Base-by-base conservation (phyloP, 1,284 basidiomycete species). In the Cerioporus squamosus region DNA sequence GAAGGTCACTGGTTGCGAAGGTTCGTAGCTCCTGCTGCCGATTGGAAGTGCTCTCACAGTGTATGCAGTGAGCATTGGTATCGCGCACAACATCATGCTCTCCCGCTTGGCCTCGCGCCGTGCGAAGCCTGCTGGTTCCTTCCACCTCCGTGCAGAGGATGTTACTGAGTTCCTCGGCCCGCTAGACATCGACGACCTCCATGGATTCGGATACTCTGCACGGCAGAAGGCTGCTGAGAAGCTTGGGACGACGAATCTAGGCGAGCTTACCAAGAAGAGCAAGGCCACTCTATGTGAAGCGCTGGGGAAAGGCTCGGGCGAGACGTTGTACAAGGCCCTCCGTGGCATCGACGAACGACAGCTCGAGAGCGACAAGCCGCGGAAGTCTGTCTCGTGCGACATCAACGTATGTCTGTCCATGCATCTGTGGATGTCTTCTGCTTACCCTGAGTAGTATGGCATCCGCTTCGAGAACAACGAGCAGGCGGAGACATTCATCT, bases 91-190 rank as follows among this genome's bases (percentile, higher is more conserved):
- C 74, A 90, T 98, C 63, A 86, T 97, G 51, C 85, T 98, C 3
- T 94, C 97, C 1, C 91, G 95, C 6, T 81, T 99, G 1, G 97
- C 97, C 0, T 97, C 95, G 0, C 86, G 93, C 5, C 83, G 81
- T 10, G 97, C 97, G 4, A 99, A 99, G 71, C 97, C 97, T 0
- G 93, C 89, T 0, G 88, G 89, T 2, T 87, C 90, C 0, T 94
- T 84, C 70, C 94, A 95, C 63, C 84, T 98, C 5, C 67, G 79
- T 0, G 76, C 74, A 1, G 77, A 78, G 5, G 82, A 86, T 33
- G 79, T 90, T 2, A 74, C 78, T 0, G 76, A 75, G 0, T 81
- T 94, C 48, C 78, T 98, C 2, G 82, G 84, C 1, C 85, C 87
- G 0, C 81, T 98, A n/a, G 85, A 91, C 60, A 91, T 99, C 38